Evolutionary conservation across 2,329 filamentous ascomycete genomes (phyloP).

Genomic region (Fusarium decemcellulare): DNA sequence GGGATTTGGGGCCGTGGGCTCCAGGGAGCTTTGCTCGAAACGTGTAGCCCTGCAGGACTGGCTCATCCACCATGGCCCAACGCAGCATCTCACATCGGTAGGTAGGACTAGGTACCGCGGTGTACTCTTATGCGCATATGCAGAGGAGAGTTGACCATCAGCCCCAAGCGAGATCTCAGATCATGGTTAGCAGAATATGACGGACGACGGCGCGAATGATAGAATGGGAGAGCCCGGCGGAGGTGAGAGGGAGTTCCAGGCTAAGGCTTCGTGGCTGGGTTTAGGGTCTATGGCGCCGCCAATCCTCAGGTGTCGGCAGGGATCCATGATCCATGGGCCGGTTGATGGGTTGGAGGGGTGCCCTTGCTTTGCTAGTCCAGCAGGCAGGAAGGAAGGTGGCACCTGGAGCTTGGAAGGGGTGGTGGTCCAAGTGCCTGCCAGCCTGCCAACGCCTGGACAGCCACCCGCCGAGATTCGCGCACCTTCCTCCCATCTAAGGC

Average conservation of each 20-base stretch:
- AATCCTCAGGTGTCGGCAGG: slow-evolving; percentile 14
- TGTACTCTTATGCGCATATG: slow-evolving; percentile 31
- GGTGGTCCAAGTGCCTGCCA: slow-evolving; percentile 42
- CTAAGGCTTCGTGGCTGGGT: slow-evolving; percentile 25
- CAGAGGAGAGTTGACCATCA: slow-evolving; percentile 42
- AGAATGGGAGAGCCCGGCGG: slow-evolving; percentile 26
- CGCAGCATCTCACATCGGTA: slow-evolving; percentile 36
- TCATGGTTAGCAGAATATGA: slow-evolving; percentile 45
- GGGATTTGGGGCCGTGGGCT: slow-evolving; percentile 21
- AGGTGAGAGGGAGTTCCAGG: slow-evolving; percentile 3
- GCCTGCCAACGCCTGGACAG: slow-evolving; percentile 8
- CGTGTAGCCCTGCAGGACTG: slow-evolving; percentile 44
- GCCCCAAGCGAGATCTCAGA: slow-evolving; percentile 47
- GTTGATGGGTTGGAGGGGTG: not conserved
- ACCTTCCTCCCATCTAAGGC: not conserved
- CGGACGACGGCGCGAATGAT: slow-evolving; percentile 32
- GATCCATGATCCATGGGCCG: no score
- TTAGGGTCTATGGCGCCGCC: slow-evolving; percentile 23
- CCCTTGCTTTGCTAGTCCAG: slow-evolving; percentile 13
- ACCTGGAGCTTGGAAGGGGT: slow-evolving; percentile 9
- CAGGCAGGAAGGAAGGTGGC: slow-evolving; percentile 3
- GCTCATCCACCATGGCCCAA: slow-evolving; percentile 40
- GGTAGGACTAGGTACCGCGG: slow-evolving; percentile 12
- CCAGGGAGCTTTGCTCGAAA: slow-evolving; percentile 40
- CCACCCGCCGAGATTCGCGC: slow-evolving; percentile 5